phyloP scores from a whole-genome alignment of 345 rosid species.

The Bruguiera gymnorhiza region DNA sequence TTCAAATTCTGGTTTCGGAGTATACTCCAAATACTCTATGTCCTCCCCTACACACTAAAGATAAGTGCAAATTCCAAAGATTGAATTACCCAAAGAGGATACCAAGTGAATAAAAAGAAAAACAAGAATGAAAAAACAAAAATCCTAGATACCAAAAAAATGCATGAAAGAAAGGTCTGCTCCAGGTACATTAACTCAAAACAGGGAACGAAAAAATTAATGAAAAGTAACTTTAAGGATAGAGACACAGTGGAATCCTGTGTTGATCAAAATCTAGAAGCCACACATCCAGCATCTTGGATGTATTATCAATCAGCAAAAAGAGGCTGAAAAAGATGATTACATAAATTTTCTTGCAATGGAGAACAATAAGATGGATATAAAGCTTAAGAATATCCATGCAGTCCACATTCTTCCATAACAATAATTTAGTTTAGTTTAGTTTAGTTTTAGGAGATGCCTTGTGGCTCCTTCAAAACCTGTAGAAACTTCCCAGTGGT shows the following conservation, averaged over 20 bases:
- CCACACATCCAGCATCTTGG: background rate
- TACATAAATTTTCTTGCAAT: too few relatives aligned
- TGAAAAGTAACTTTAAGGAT: background rate
- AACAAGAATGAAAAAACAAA: background rate
- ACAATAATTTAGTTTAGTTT: too few relatives aligned
- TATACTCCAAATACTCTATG: slow-evolving; percentile 85
- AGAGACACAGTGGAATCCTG: background rate
- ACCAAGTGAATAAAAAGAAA: background rate
- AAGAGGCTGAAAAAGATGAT: background rate
- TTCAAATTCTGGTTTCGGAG: slow-evolving; percentile 97
- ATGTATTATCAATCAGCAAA: background rate
- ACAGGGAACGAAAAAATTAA: too few relatives aligned
- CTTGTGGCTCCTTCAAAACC: too few relatives aligned
- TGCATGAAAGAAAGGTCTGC: too few relatives aligned
- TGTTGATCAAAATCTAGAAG: background rate
- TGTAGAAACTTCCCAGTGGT: too few relatives aligned
- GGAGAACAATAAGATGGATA: too few relatives aligned
- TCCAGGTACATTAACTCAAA: too few relatives aligned
- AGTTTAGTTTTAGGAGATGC: too few relatives aligned
- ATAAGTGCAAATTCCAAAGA: slow-evolving; percentile 16
- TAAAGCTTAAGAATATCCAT: too few relatives aligned
- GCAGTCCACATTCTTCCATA: too few relatives aligned
- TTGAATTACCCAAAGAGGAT: background rate
- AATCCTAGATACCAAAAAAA: too few relatives aligned
- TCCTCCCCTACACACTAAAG: slow-evolving; percentile 89